Base-by-base conservation (phyloP, 2,329 filamentous ascomycete species). In the Cladosporium sp. region DNA sequence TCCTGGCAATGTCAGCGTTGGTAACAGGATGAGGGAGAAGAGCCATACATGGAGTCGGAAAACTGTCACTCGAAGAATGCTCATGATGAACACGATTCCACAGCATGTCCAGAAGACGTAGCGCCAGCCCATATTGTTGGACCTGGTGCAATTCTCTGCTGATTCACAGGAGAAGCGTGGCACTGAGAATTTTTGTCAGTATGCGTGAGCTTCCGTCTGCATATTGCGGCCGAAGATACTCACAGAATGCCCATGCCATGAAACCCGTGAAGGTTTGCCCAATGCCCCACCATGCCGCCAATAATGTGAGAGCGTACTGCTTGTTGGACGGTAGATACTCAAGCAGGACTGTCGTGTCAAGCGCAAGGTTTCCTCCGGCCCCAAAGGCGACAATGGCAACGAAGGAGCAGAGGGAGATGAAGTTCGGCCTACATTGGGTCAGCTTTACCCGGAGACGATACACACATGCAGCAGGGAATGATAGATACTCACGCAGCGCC, bases 161-260 rank as follows among this genome's bases (percentile, higher is more conserved):
- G 22, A 5, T 8, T 3, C 19, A 56, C 49, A 27, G 54, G 43
- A 9, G 45, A 36, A 16, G 49, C 25, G 43, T 40, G 49, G 13
- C 8, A 48, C 40, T 25, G 64, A 59, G 62, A n/a, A n/a, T n/a
- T n/a, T n/a, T 65, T 70, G 69, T 67, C 57, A 77, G 57, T 12
- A 30, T 7, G 27, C 12, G 7, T 30, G 7, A 30, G 12, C n/a
- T n/a, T n/a, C 12, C 27, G 12, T 30, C 7, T 12, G 52, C 45
- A 53, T 19, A 38, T 42, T 38, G 32, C 41, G 8, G 46, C 33
- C 29, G 47, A 42, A 15, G 38, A 16, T 19, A 47, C 27, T 32
- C 39, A 32, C 52, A 52, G 43, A 76, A 78, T 0, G 70, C 74
- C 74, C 75, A 63, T 4, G 73, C 57, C 16, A 62, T 29, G 3